Evolutionary conservation across 2,329 filamentous ascomycete genomes (phyloP), one percentile per base, ranked within the genome.

Genomic region (Malbranchea zuffiana): DNA sequence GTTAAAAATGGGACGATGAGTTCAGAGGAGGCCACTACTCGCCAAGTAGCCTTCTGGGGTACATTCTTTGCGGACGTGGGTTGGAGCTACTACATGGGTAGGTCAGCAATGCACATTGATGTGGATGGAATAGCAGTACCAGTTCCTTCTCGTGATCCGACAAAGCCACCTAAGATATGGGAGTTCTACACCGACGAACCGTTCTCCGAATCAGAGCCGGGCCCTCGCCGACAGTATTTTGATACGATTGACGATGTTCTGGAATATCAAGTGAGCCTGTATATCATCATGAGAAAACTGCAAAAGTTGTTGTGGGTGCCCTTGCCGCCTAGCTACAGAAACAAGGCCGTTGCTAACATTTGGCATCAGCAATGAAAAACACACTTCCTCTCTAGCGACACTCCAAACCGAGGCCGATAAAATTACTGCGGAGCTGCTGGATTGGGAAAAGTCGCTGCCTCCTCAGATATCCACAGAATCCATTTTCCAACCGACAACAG

Each of bases 11-110:
- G 44, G 3, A 37, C 46, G 2, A 31, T 58, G 0, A 48, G 39
- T 5, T 44, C 46, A 7, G 37, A 45, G 1, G 54, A 54, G n/a
- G 53, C 49, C 0, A 49, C 50, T 19, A 30, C 53, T 21, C 48
- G 55, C 3, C 45, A 47, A 10, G 42, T 44, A 4, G 46, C 53
- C 0, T 58, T 58, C 36, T 58, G 54, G 54, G 52, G 48, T 8
- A 50, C 49, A 5, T 57, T 51, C 32, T 45, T 47, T 1, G 42
- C 53, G 16, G 54, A 56, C 26, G 51, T 39, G 16, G 39, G 35
- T 4, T 46, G 44, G 44, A 44, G 44, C 20, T 46, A 46, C 28
- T 46, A 46, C 21, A 35, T 46, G 13, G 44, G 44, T 21, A 32
- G 44, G 17, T 29, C 42, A 3, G 34, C 40, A 10, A 40, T 44